Percentiles rank a stretch among this genome's conserved stretches.
Conservation (phyloP, 1,284 basidiomycete species). For the Flammula alnicola region DNA sequence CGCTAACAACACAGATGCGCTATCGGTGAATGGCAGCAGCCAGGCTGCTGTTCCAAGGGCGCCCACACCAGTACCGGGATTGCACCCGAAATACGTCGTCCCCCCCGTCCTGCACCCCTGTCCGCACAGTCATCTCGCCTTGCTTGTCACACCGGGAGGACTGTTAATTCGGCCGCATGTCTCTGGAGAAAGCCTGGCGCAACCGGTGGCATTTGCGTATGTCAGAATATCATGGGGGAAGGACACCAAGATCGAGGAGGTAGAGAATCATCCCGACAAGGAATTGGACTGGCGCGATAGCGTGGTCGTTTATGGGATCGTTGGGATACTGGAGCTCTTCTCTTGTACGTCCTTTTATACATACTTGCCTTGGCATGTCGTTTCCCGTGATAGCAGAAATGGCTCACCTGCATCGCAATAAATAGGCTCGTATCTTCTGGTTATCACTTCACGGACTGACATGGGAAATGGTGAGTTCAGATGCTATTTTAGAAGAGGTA, state of each 20-base stretch:
- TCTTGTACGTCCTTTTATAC: slow-evolving; percentile 50
- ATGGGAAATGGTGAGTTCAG: slow-evolving; percentile 64
- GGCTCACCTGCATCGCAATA: slow-evolving; percentile 11
- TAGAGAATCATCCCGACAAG: slow-evolving; percentile 30
- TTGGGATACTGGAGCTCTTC: slow-evolving; percentile 72
- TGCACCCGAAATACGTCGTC: slow-evolving; percentile 67
- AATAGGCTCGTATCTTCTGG: slow-evolving; percentile 72
- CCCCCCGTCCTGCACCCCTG: slow-evolving; percentile 74
- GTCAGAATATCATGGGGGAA: slow-evolving; percentile 70
- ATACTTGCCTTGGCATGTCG: not conserved
- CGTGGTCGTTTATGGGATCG: slow-evolving; percentile 70
- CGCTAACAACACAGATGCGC: too few relatives aligned
- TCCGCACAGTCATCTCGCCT: slow-evolving; percentile 67
- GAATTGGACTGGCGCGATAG: slow-evolving; percentile 54
- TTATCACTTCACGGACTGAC: slow-evolving; percentile 62
- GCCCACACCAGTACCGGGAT: slow-evolving; percentile 30
- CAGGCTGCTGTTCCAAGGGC: too few relatives aligned
- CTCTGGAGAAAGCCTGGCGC: slow-evolving; percentile 33
- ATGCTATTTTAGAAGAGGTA: slow-evolving; percentile 11
- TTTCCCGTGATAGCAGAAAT: slow-evolving; percentile 9
- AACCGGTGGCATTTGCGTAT: slow-evolving; percentile 39
- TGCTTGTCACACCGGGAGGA: slow-evolving; percentile 62
- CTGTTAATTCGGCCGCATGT: slow-evolving; percentile 65
- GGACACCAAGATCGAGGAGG: slow-evolving; percentile 56
- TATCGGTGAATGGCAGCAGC: too few relatives aligned